Evolutionary conservation across 2,329 filamentous ascomycete species (phyloP), one percentile per base, ranked within the genome.

Genomic region (Dothiorella sarmentorum): DNA sequence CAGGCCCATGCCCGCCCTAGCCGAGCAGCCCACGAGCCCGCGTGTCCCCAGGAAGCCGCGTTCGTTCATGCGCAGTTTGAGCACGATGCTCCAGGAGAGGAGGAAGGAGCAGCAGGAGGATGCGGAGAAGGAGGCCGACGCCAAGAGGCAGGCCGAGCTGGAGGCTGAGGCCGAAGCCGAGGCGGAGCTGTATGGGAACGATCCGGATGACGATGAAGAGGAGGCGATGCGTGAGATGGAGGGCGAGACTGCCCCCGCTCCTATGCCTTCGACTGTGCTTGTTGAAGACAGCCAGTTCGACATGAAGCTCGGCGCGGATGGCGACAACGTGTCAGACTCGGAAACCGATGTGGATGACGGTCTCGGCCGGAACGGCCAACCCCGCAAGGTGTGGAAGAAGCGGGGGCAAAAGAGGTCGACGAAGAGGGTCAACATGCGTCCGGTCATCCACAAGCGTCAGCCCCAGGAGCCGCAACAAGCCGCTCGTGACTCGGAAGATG

Each of bases 321-420:
- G 72, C 24, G 69, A 65, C 20, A 62, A 68, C 10, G 71, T 71
- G 26, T 88, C 87, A 49, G 85, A 88, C 59, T 53, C 49, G 13
- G 49, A 53, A n/a, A 84, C 88, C 59, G 85, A 87, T 65, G 80
- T 82, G n/a, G 80, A 82, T 35, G 73, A 77, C 0, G 68, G 69
- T 35, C 73, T 77, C 0, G 68, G 69, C 3, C 77, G 76, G 7
- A 29, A 20, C 35, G 75, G 84, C 65, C 78, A 82, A 62, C 85
- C 85, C 2, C 70, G 85, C 35, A 83, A 80, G 56, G 73, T 83
- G 1, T 93, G 82, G 78, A 93, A 92, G 79, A 94, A 94, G 81
- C 90, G 89, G 76, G 89, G 89, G 0, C 82, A 89, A 69, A 94
- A 94, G 77, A 80, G 90, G 61, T 90, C 89, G 58, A 93, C 90